Evolutionary conservation across 495 filamentous ascomycete genomes (phyloP).

Genomic region (Pyronema domesticum): DNA sequence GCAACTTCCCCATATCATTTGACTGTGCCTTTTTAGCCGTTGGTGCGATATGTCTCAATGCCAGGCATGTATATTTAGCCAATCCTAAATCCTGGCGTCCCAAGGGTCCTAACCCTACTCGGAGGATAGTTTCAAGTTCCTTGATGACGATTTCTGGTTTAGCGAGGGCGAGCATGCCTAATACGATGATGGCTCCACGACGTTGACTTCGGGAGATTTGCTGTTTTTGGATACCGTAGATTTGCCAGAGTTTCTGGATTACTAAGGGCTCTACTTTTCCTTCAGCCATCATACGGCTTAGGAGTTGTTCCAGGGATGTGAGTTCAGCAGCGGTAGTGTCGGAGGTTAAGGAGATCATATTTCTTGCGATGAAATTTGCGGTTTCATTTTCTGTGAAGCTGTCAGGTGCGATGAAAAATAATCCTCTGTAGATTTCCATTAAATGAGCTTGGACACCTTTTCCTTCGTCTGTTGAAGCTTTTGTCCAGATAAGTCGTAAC

Average conservation of each 20-base stretch:
- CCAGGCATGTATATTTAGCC: constrained; percentile 87
- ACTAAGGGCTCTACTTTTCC: constrained; percentile 74
- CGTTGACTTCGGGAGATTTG: constrained; percentile 88
- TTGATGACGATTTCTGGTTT: constrained; percentile 81
- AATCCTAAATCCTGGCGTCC: constrained; percentile 70
- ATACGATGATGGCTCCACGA: constrained; percentile 81
- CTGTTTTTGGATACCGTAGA: constrained; percentile 82
- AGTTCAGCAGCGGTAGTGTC: constrained; percentile 85
- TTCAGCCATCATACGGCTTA: constrained; percentile 94
- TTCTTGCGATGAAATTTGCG: constrained; percentile 87
- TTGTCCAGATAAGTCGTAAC: constrained; percentile 96
- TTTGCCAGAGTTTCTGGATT: constrained; percentile 85
- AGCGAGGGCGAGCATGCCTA: constrained; percentile 91
- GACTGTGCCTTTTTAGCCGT: constrained; percentile 53
- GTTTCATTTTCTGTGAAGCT: constrained; percentile 74
- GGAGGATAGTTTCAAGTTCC: constrained; percentile 83
- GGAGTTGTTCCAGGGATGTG: constrained; percentile 82
- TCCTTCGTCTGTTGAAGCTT: constrained; percentile 96
- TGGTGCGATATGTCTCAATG: constrained; percentile 75
- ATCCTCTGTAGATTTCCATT: constrained; percentile 86
- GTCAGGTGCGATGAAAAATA: constrained; percentile 90
- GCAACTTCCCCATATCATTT: constrained; percentile 50
- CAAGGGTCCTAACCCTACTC: constrained; percentile 67
- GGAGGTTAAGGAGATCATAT: constrained; percentile 98
- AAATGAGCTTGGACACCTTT: constrained; percentile 95